Conservation (phyloP, 73 alveolate genomes). For the Paramecium pentaurelia region DNA sequence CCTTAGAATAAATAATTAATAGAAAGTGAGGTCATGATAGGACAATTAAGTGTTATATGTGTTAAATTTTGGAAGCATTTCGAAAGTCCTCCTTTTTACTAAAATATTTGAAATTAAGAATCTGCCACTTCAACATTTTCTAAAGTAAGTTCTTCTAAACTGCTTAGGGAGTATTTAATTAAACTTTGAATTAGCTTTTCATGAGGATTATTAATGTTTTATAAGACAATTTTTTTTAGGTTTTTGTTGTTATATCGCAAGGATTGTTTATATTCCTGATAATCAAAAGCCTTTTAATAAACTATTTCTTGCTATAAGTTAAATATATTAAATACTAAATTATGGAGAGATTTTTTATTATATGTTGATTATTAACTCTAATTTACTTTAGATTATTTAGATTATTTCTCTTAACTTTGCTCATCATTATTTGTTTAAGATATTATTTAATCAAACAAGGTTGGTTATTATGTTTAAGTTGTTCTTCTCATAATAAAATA, state of each 20-base stretch:
- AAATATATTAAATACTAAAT: not conserved
- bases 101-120: not conserved
- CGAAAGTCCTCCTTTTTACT: not conserved
- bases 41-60: not conserved
- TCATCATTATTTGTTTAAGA: not conserved
- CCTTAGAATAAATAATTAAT: not conserved
- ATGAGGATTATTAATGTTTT: constrained; percentile 10
- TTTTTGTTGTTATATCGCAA: not conserved
- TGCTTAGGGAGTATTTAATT: not conserved
- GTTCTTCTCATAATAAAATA: not conserved
- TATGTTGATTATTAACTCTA: not conserved
- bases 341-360: not conserved
- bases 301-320: not conserved
- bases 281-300: not conserved
- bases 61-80: not conserved
- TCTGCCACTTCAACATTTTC: not conserved
- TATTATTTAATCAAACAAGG: not conserved
- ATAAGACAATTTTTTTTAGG: not conserved
- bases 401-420: not conserved
- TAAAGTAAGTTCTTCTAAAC: not conserved
- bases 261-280: not conserved
- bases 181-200: not conserved
- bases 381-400: not conserved
- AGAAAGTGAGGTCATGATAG: not conserved
- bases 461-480: not conserved